Evolutionary conservation across 768 basidiomycete species (phyloP).

Genomic region (Trametes cinnabarina): DNA sequence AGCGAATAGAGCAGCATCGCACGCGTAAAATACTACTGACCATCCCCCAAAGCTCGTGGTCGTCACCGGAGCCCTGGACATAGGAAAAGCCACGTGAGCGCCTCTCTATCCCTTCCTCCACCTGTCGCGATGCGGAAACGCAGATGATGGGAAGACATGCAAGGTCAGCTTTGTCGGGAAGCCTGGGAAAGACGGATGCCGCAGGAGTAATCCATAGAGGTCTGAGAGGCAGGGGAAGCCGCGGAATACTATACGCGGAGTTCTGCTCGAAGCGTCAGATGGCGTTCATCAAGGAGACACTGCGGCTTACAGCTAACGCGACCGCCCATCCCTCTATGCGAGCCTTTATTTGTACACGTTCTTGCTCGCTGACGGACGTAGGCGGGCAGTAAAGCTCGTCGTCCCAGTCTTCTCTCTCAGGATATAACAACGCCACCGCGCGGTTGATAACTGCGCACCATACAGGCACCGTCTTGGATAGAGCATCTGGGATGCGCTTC

Average conservation of each 20-base stretch:
- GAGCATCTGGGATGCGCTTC: conserved; percentile 90
- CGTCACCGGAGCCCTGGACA: conserved; percentile 93
- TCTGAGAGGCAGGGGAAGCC: conserved; percentile 62
- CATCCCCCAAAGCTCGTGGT: conserved; percentile 88
- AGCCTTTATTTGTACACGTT: conserved; percentile 75
- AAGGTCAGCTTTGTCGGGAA: conserved; percentile 29
- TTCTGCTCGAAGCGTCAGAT: conserved; percentile 37
- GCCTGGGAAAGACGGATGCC: conserved; percentile 48
- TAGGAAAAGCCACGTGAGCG: conserved; percentile 74
- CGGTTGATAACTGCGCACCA: conserved; percentile 92
- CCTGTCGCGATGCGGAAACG: conserved; percentile 78
- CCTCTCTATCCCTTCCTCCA: conserved; percentile 58
- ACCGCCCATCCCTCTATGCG: conserved; percentile 67
- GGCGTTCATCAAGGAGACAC: background rate
- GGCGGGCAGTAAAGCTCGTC: conserved; percentile 67
- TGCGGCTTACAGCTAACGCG: conserved; percentile 54
- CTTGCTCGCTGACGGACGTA: conserved; percentile 63
- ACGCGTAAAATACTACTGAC: conserved; percentile 35
- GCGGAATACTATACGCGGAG: conserved; percentile 69
- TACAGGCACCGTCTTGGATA: conserved; percentile 83
- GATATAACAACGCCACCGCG: conserved; percentile 36
- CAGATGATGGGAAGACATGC: conserved; percentile 73
- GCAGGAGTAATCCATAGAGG: conserved; percentile 88
- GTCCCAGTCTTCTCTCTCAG: conserved; percentile 45
- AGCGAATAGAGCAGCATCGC: background rate